phyloP scores from a whole-genome alignment of 2,329 filamentous ascomycete species.

The Ophiostoma piceae region DNA sequence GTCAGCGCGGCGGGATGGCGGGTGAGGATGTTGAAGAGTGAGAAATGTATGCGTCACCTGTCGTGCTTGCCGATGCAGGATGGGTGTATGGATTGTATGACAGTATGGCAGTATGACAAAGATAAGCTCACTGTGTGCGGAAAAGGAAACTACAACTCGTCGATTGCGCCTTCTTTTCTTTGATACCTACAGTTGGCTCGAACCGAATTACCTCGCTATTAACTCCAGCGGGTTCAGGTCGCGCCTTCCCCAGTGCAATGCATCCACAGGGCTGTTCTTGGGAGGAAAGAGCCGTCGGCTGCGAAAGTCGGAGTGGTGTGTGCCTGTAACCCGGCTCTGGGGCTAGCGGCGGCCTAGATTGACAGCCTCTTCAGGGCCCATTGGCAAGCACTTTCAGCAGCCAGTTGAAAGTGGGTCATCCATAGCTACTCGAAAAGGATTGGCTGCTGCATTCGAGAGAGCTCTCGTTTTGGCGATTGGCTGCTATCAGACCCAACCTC shows the following conservation, averaged over 20 bases:
- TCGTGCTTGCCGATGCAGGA: neutral
- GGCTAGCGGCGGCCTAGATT: neutral
- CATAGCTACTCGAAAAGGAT: conserved; percentile 5
- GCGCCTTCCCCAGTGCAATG: neutral
- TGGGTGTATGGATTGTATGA: neutral
- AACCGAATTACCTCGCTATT: conserved; percentile 6
- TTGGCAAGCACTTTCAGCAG: neutral
- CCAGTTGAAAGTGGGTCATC: neutral
- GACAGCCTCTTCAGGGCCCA: neutral
- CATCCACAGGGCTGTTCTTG: conserved; percentile 8
- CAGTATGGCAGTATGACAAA: neutral
- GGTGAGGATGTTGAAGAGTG: neutral
- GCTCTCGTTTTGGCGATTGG: conserved; percentile 8
- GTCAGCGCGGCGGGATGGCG: neutral
- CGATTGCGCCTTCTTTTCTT: neutral
- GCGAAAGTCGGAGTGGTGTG: conserved; percentile 9
- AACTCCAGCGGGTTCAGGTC: neutral
- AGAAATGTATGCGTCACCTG: neutral
- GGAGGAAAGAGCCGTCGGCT: neutral
- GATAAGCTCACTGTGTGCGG: neutral
- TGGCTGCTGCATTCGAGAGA: neutral
- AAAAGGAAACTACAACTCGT: neutral
- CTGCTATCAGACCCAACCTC: neutral
- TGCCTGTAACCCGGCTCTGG: conserved; percentile 2
- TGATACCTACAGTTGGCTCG: neutral